Evolutionary conservation across 257 asterid genomes (phyloP), one percentile per base, ranked within the genome.

Genomic region (Rubia yunnanensis): DNA sequence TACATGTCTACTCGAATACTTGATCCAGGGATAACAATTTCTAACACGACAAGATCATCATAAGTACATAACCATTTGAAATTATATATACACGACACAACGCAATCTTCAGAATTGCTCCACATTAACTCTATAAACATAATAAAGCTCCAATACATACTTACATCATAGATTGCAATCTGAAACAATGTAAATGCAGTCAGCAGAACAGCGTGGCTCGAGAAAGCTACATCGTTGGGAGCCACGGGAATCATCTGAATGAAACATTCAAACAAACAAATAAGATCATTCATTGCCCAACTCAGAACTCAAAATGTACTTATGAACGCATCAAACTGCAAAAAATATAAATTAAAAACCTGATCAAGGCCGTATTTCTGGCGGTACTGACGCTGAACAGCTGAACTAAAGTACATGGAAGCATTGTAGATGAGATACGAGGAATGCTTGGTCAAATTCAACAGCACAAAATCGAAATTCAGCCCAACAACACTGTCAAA

Each of bases 231-330:
- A 76, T 92, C 98, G 69, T 92, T 92, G 20, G 91, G 87, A 72
- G 98, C 98, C 65, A 92, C 98, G 15, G 96, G 98, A 72, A 92
- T 89, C 96, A 92, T 73, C 98, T 92, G 91, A 78, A 73, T 60
- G 9, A 65, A 61, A 73, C 54, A 34, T 64, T 63, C 23, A 5
- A 26, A 39, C 8, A 32, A 39, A 38, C 46, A 0, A 44, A 7
- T 6, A 44, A 44, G 52, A 44, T 14, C 52, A 17, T 44, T 15
- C 28, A 36, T 23, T 6, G 5, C 32, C 50, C 67, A 39, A 41
- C 58, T 30, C 38, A 39, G 22, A 56, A 18, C 13, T 56, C 36
- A 41, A 14, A 41, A 41, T 41, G 49, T 41, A 44, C n/a, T 0
- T 44, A 44, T 4, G n/a, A 44, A 56, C 9, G 5, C 5, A 30